A percentile compares a stretch with the other conserved stretches of the same genome.
Conservation (phyloP, 768 basidiomycete genomes). For the Phylloporus rhodoxanthus region DNA sequence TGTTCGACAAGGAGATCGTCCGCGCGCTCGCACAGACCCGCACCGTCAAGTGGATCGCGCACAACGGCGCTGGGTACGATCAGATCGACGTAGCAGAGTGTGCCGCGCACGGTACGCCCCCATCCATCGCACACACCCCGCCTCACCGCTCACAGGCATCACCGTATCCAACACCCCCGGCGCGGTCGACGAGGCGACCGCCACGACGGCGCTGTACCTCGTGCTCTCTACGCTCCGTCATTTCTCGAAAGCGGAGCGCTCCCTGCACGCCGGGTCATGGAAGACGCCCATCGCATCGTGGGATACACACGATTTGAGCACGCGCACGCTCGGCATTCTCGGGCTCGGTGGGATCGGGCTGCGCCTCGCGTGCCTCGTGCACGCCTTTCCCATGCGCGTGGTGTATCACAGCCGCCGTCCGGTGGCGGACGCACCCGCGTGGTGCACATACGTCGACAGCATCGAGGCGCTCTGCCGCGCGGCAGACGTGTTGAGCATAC, state of each 20-base stretch:
- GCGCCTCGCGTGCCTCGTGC: slow-evolving; percentile 63
- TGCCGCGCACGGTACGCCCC: slow-evolving; percentile 52
- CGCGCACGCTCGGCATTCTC: slow-evolving; percentile 65
- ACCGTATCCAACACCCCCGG: slow-evolving; percentile 83
- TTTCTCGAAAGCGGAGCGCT: slow-evolving; percentile 58
- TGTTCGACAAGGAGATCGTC: slow-evolving; percentile 78
- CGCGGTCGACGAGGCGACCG: slow-evolving; percentile 87
- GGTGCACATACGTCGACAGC: slow-evolving; percentile 73
- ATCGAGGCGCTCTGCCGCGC: slow-evolving; percentile 56
- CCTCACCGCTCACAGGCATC: slow-evolving; percentile 35
- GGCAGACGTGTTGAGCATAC: slow-evolving; percentile 80
- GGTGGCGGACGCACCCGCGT: slow-evolving; percentile 54
- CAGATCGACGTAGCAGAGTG: slow-evolving; percentile 74
- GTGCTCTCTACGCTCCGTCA: slow-evolving; percentile 73
- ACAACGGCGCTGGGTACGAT: slow-evolving; percentile 93
- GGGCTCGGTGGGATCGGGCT: slow-evolving; percentile 75
- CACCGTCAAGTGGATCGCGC: slow-evolving; percentile 78
- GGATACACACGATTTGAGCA: slow-evolving; percentile 57
- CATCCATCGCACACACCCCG: not conserved
- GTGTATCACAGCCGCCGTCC: slow-evolving; percentile 71
- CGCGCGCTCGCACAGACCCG: slow-evolving; percentile 47
- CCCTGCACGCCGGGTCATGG: slow-evolving; percentile 50
- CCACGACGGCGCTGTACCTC: slow-evolving; percentile 81
- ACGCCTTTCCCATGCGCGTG: slow-evolving; percentile 84
- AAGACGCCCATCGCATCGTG: slow-evolving; percentile 46